Base-by-base conservation (phyloP, 179 eudicot genomes). In the Nepenthes alata region DNA sequence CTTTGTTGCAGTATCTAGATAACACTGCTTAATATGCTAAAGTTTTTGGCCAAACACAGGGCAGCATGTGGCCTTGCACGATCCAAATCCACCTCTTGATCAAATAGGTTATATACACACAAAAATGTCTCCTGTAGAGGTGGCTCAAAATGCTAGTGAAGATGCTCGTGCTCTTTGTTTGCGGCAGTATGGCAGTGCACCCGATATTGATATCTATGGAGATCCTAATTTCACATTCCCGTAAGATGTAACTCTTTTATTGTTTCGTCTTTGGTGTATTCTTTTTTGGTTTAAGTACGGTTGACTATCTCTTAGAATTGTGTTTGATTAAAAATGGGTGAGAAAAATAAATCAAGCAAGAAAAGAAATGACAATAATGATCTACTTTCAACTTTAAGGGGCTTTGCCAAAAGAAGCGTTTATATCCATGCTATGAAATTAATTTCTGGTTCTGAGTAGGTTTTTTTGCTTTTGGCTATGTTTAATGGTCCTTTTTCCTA, bases 41-140 rank as follows among this genome's bases (percentile, higher is more conserved):
- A 10, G 13, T 47, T 35, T 64, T 71, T 66, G 55, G 35, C 58
- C 25, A 50, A 59, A 66, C 62, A 60, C 95, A 91, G 98, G 93
- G 68, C 97, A 93, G 78, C 94, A 89, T 50, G 97, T 93, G 70
- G 95, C 87, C 35, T 77, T 93, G 85, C 98, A 93, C 64, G 93
- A 93, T 60, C 91, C 90, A 39, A 72, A 82, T 62, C 91, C 97
- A 11, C 75, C 65, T 57, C 97, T 95, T 53, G 72, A 89, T 70
- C 58, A 73, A 49, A 81, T 93, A 45, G 98, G 98, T 37, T 87
- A 80, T 56, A 89, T 93, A 77, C 94, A 93, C 70, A 83, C 90
- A 13, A 93, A 93, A 76, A 87, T 93, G 96, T 89, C 97, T 53
- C 98, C 97, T 5, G 68, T 85, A 44, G 83, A 87, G 69, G 94